Evolutionary conservation across 2,329 filamentous ascomycete genomes (phyloP), one percentile per base, ranked within the genome.

Genomic region (Diplodia corticola): DNA sequence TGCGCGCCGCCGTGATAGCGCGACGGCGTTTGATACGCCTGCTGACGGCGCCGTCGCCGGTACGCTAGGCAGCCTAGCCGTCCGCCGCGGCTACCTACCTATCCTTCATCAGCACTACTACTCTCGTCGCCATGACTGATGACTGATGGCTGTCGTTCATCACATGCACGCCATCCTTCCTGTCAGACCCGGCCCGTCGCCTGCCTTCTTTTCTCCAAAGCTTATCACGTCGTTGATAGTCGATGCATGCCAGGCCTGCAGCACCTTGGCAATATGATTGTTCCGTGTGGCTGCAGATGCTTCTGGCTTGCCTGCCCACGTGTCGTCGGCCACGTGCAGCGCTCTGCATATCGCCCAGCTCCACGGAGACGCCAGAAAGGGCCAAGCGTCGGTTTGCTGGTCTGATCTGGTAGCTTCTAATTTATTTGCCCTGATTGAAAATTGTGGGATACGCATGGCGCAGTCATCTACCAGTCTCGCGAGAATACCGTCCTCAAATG

Each of bases 1-100:
- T 59, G 20, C 54, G 20, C 54, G 54, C 22, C 17, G 35, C n/a
- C 55, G 40, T 60, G 55, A 60, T 60, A 60, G 55, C 55, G 35
- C 30, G 1, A 48, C n/a, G 26, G 33, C 55, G 24, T 22, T 60
- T 46, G 37, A 60, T 60, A 60, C 55, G 55, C 55, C 46, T 60
- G 22, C 54, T 44, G 54, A 44, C 20, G 33, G 17, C 33, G 35
- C 17, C 54, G 26, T 59, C 20, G 55, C 7, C 22, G 40, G 55
- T 12, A 46, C 37, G 55, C 55, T 60, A 24, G 57, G 37, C 44
- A 30, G 26, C 57, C 30, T 22, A 5, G 17, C 15, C 15, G 15
- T 44, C 57, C 40, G 24, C 20, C 30, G 51, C 51, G n/a, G n/a
- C n/a, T n/a, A n/a, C n/a, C n/a, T n/a, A n/a, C n/a, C n/a, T 10